phyloP scores from a whole-genome alignment of 306 rosid genomes.

The Potentilla sterilis region DNA sequence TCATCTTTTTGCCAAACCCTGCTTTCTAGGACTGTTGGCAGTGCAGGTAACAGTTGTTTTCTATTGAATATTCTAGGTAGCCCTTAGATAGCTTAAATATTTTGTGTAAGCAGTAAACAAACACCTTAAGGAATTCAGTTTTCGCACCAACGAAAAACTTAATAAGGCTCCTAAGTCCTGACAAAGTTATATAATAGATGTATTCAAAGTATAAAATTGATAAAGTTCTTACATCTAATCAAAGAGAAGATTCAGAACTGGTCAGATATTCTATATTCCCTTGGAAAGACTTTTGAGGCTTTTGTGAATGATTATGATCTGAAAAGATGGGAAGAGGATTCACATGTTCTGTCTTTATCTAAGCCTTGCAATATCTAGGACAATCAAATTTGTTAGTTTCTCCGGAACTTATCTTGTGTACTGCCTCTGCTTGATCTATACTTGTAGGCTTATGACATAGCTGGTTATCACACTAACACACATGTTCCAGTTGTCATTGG shows the following conservation, averaged over 20 bases:
- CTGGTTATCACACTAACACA: constrained; percentile 74
- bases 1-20: constrained; percentile 87
- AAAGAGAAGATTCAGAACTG: neutral
- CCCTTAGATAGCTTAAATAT: neutral
- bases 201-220: neutral
- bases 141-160: neutral
- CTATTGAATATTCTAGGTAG: neutral
- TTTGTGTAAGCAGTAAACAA: constrained; percentile 1
- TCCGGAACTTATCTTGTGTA: neutral
- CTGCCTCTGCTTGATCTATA: constrained; percentile 3
- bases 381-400: neutral
- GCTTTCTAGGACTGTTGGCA: constrained; percentile 83
- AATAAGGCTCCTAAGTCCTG: neutral
- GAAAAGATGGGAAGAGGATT: neutral
- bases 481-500: constrained; percentile 87
- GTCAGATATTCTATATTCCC: neutral
- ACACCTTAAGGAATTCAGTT: neutral
- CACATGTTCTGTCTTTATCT: neutral
- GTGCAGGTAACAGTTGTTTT: constrained; percentile 53
- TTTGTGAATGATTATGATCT: neutral
- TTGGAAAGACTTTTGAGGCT: neutral
- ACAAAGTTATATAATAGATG: neutral
- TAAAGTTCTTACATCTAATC: neutral
- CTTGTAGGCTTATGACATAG: constrained; percentile 66
- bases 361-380: neutral